phyloP scores from a whole-genome alignment of 169 alveolate species.

The Perkinsus chesapeaki region DNA sequence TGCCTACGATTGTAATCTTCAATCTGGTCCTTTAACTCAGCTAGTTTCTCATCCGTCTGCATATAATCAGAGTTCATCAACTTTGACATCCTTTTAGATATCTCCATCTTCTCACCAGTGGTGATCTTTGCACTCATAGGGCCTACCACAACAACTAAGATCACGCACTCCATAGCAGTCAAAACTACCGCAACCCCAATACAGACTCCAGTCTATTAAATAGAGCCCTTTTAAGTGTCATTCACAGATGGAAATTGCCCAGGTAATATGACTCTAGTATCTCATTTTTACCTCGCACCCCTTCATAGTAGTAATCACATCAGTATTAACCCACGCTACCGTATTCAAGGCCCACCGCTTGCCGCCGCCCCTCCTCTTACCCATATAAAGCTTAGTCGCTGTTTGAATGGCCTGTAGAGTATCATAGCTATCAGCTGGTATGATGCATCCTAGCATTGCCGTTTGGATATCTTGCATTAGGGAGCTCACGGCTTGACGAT shows the following conservation, averaged over 20 bases:
- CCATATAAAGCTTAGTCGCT: background rate
- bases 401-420: background rate
- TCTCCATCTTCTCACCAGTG: background rate
- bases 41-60: background rate
- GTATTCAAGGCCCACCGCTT: no score
- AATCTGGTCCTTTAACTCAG: background rate
- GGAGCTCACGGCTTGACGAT: background rate
- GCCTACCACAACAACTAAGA: no score
- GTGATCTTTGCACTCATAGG: background rate
- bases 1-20: background rate
- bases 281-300: no score
- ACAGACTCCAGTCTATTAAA: no score
- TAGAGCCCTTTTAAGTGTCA: no score
- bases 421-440: background rate
- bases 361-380: background rate
- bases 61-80: background rate
- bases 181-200: no score
- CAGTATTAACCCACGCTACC: no score
- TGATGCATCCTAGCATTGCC: background rate
- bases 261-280: no score
- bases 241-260: no score
- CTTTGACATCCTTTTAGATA: background rate
- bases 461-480: background rate
- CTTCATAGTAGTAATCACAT: no score
- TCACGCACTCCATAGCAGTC: no score